Evolutionary conservation across 2,329 filamentous ascomycete genomes (phyloP), one percentile per base, ranked within the genome.

Genomic region (Fusarium foetens): DNA sequence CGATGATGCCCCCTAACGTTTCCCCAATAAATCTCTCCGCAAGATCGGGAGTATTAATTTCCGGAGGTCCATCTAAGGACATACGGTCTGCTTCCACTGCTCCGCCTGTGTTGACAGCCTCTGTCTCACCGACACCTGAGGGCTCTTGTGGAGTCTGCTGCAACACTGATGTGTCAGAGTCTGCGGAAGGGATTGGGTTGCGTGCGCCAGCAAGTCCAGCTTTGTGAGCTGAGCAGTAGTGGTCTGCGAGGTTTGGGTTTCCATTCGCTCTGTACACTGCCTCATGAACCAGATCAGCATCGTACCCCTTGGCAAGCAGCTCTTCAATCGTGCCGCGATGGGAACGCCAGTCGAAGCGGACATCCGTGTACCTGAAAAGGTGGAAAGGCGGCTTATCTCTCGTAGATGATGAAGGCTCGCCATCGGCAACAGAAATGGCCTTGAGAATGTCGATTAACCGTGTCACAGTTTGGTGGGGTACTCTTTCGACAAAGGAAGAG

Each of bases 231-330:
- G 84, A 85, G 78, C 93, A 96, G 79, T 98, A 98, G 62, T 96
- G 93, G 38, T 86, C 84, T 11, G 94, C 90, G 31, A 85, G 83
- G 5, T 83, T 79, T 8, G 81, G 76, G 58, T 88, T 87, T 62
- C 94, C 93, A 76, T 94, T 92, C 76, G 93, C 93, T 60, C 95
- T 90, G 80, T 94, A 98, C 0, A 96, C 83, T 35, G 93, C 94
- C 81, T 98, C 95, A 36, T 88, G 87, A 11, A 88, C 92, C 58
- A 98, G 84, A 17, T 89, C 88, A 46, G 87, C 83, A 25, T 90
- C 85, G 49, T 80, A 81, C 3, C 77, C 78, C 16, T 76, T 76
- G 27, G 74, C 74, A 8, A 79, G 59, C 25, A 85, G 76, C 25
- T 82, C 81, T 25, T 72, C 77, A 8, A 83, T 76, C 6, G 78